Base-by-base conservation (phyloP, 2,329 filamentous ascomycete species). In the Chrysosphaeria jannelii region DNA sequence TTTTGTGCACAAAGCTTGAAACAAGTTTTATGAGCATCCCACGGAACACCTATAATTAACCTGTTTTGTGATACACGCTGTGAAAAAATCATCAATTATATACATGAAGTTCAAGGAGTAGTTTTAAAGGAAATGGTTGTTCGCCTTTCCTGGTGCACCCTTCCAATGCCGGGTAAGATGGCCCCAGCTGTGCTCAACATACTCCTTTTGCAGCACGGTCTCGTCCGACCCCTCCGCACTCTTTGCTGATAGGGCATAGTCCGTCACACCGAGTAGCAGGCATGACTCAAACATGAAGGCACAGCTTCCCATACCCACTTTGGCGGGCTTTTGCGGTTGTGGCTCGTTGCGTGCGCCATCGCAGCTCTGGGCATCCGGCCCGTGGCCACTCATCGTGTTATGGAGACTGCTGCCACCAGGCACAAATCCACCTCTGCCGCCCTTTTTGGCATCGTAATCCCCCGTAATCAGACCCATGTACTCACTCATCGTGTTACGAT, bases 111-210 rank as follows among this genome's bases (percentile, higher is more conserved):
- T n/a, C n/a, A n/a, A n/a, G n/a, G n/a, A n/a, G n/a, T n/a, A n/a
- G n/a, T n/a, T n/a, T 23, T 15, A 20, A 10, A 24, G 10, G 5
- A 33, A 17, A 8, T 31, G 29, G 2, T 27, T 22, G 5, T 27
- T 20, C 2, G 14, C 19, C 10, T 13, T 20, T 16, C 11, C 19
- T 2, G 11, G 20, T 2, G 30, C 29, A 25, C 27, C 22, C 18
- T 24, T 8, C 31, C 31, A 33, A 22, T 23, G 22, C 18, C 27
- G 29, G 21, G 22, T 16, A 20, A 32, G 29, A 1, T 55, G 55
- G 14, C 52, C 63, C 76, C 76, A 90, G 39, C 71, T 79, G 48
- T 88, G 70, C 27, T 65, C 60, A 38, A 63, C 78, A 37, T 85
- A 88, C 27, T 58, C 58, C 32, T 61, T 51, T 46, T 61, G 56